These are phyloP conservation scores for Verticillium nonalfalfae DNA, from an alignment of 2,329 filamentous ascomycete species.

Conservation along the genomic window DNA sequence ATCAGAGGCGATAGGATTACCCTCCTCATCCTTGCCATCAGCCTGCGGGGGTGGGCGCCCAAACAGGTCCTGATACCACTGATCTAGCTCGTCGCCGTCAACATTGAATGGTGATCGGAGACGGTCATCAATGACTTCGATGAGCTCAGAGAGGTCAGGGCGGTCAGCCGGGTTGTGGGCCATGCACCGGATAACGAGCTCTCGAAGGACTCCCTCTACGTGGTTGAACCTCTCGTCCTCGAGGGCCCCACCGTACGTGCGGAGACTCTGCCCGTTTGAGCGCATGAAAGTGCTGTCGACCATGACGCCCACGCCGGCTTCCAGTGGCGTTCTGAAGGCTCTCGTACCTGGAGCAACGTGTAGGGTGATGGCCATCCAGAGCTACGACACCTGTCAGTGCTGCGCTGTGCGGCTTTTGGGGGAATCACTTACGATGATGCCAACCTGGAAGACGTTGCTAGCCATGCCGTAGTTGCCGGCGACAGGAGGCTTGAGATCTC, in stretches of 20 bases:
- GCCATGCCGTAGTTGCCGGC: slow-evolving; percentile 14
- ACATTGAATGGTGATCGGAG: slow-evolving; percentile 12
- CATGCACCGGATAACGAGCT: slow-evolving; percentile 17
- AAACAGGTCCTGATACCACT: slow-evolving; percentile 10
- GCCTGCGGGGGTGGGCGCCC: background rate
- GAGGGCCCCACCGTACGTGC: slow-evolving; percentile 8
- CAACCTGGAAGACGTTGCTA: slow-evolving; percentile 12
- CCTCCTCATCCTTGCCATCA: background rate
- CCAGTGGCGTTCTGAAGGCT: background rate
- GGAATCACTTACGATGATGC: slow-evolving; percentile 7
- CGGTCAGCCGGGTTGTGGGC: slow-evolving; percentile 18
- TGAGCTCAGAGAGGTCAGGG: slow-evolving; percentile 15
- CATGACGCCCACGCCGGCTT: background rate
- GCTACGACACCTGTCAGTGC: background rate
- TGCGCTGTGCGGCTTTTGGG: no score
- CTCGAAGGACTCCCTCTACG: slow-evolving; percentile 15
- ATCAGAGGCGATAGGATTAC: background rate
- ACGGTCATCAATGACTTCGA: slow-evolving; percentile 12
- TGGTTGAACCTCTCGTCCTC: slow-evolving; percentile 1
- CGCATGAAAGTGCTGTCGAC: background rate
- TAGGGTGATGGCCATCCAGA: slow-evolving; percentile 10
- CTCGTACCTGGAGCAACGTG: background rate
- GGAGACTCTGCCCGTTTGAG: background rate
- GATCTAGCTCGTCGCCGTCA: slow-evolving; percentile 5
- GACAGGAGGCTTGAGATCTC: slow-evolving; percentile 3